phyloP scores from a whole-genome alignment of 139 green algal genomes.

The Astrephomene gubernaculifera region DNA sequence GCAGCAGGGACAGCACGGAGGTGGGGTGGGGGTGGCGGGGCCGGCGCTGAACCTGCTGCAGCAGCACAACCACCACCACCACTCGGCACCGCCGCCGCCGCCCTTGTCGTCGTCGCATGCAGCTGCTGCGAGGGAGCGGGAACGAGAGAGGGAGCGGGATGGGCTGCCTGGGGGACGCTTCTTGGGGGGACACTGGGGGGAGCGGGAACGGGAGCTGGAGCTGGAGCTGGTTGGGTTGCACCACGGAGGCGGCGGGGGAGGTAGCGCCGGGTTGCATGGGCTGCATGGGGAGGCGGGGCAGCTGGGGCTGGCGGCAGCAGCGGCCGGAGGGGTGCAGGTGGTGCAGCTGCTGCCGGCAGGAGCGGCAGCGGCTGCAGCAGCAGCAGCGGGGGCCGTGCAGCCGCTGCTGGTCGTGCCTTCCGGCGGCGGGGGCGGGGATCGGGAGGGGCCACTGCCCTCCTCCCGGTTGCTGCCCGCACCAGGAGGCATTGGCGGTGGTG shows the following conservation, averaged over 20 bases:
- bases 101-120: no score
- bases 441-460: constrained; percentile 11
- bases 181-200: no score
- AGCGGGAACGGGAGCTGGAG: no score
- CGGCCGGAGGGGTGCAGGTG: neutral
- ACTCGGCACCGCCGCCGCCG: no score
- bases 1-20: no score
- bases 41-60: neutral
- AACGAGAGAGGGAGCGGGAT: no score
- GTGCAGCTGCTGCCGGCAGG: constrained; percentile 13
- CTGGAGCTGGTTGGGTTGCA: neutral
- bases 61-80: no score
- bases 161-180: no score
- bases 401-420: neutral
- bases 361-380: neutral
- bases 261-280: neutral
- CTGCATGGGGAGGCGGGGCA: neutral
- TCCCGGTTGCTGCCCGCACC: neutral
- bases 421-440: neutral
- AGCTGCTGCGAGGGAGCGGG: no score
- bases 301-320: neutral
- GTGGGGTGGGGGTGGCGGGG: neutral
- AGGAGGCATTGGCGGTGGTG: neutral
- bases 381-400: neutral
- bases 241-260: neutral